phyloP scores from a whole-genome alignment of 2,329 filamentous ascomycete genomes.

The Calonectria henricotiae region DNA sequence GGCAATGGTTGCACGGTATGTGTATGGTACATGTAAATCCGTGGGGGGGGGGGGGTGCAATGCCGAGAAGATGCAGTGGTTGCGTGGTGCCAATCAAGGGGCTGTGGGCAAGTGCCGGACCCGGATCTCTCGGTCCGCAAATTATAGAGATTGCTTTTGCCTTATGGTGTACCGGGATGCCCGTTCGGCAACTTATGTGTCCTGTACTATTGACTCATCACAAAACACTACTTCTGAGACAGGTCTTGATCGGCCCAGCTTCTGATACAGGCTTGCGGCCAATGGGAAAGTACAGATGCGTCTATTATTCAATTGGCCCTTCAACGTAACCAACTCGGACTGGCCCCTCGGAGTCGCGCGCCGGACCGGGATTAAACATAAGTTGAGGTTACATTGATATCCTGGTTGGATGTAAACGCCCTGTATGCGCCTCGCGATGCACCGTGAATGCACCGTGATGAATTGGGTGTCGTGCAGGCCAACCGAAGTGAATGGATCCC shows the following conservation, averaged over 20 bases:
- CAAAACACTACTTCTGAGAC: not conserved
- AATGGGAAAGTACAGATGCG: not conserved
- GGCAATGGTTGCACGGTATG: not conserved
- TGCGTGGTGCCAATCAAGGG: constrained; percentile 17
- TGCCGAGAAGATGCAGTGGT: not conserved
- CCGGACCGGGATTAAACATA: constrained; percentile 2
- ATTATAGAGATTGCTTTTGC: not conserved
- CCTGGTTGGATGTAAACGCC: not conserved
- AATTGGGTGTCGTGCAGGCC: not conserved
- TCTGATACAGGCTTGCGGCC: not conserved
- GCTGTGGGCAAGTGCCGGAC: not conserved
- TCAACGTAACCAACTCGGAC: not conserved
- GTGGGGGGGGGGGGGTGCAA: not conserved
- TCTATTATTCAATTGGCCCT: constrained; percentile 3
- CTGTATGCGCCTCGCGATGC: not conserved
- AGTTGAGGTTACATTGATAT: not conserved
- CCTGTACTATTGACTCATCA: not conserved
- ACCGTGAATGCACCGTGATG: not conserved
- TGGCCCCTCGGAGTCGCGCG: not conserved
- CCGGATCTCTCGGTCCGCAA: not conserved
- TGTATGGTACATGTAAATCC: not conserved
- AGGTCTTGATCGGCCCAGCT: not conserved
- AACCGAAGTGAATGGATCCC: not conserved
- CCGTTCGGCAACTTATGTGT: not conserved
- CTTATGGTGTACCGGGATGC: not conserved